Base-by-base conservation (phyloP, 1,139 yeast species). In the Zygoascus meyerae region DNA sequence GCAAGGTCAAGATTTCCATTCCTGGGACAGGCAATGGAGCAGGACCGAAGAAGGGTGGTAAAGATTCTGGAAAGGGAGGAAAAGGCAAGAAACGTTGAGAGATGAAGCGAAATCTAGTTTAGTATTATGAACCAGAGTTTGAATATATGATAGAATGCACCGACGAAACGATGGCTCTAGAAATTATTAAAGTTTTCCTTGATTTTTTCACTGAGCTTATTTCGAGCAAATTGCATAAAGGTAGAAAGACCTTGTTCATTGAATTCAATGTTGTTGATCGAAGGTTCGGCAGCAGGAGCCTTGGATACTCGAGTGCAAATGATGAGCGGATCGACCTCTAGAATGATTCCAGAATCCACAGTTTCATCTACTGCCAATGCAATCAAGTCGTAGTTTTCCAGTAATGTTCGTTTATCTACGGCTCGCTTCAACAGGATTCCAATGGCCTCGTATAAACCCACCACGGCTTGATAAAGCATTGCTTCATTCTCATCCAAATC, bases 151-250 rank as follows among this genome's bases (percentile, higher is more conserved):
- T 21, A 21, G n/a, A n/a, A 6, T 3, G 6, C 12, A 11, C 16
- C 18, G 10, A 3, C 8, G 32, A 33, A 28, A 34, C 46, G 47
- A 52, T 37, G 17, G 6, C 16, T 5, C 44, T 34, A 41, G 16
- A 41, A 41, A n/a, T 34, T 34, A 18, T 70, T 63, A 64, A 67
- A 61, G 74, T 85, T 95, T 68, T 86, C 95, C 38, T 64, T 52
- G 59, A 89, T 75, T 64, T 87, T 81, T 65, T 90, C 96, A 48
- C 95, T 82, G 47, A 90, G 70, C 66, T 83, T 86, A 61, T 86
- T 87, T 57, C 81, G 81, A 17, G 97, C 97, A 68, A 90, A 83
- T 45, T 89, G 85, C 71, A 87, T 86, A 17, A 95, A 95, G 65
- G 81, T 86, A 67, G 85, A 73, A 52, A 92, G 68, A 46, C 97